Conservation (phyloP, 2,329 filamentous ascomycete species). For the Fusarium gaditjirri region DNA sequence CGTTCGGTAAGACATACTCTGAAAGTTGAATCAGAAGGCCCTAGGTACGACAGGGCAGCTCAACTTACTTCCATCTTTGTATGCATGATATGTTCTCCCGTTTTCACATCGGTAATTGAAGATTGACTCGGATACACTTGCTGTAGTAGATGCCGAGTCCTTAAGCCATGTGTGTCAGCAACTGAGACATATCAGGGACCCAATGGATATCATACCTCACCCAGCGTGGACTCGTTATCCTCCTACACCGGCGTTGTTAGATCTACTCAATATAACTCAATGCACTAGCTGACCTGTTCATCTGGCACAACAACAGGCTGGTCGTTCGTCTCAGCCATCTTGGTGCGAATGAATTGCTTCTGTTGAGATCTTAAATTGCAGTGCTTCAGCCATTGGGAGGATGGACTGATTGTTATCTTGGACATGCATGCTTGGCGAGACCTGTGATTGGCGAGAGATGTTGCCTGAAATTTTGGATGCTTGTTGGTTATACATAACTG, state of each 20-base stretch:
- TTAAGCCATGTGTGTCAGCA: neutral
- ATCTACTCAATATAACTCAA: neutral
- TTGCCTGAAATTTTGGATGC: neutral
- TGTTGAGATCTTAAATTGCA: neutral
- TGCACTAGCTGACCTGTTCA: neutral
- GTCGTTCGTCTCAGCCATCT: neutral
- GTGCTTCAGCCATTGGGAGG: neutral
- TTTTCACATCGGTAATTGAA: neutral
- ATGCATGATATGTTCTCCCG: neutral
- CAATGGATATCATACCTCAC: neutral
- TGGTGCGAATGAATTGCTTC: neutral
- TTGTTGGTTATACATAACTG: neutral
- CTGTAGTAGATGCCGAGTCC: neutral
- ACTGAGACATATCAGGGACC: neutral
- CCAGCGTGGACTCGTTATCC: neutral
- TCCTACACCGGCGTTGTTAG: neutral
- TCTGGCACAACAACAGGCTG: neutral
- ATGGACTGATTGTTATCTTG: neutral
- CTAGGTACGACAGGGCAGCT: rapidly evolving
- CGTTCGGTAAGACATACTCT: constrained; percentile 5
- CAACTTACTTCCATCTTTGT: neutral
- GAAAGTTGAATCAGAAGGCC: rapidly evolving
- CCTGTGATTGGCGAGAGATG: neutral
- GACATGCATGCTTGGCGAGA: neutral
- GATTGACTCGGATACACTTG: neutral